Evolutionary conservation across 2,329 filamentous ascomycete species (phyloP), one percentile per base, ranked within the genome.

Genomic region (Fusarium sp.): DNA sequence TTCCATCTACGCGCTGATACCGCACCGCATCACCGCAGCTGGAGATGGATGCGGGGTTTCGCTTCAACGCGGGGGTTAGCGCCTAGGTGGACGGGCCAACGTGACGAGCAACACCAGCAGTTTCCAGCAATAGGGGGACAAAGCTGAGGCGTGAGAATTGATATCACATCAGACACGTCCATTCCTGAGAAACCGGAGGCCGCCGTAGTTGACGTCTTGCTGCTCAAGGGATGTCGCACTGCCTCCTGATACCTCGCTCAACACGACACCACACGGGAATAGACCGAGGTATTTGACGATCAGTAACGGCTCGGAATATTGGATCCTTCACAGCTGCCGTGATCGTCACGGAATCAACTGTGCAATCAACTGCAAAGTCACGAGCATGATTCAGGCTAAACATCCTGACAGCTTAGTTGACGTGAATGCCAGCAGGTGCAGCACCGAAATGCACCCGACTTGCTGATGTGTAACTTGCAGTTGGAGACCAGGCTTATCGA

Each of bases 61-160:
- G 37, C 71, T 76, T 71, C 67, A 77, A 78, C 77, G 77, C 77
- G 77, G 77, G 73, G 77, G 77, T 76, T 78, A 78, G 77, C 77
- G 76, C 61, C 69, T 59, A 77, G 63, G 50, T 29, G 57, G 45
- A 74, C 62, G 73, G 71, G 63, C 67, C 76, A 77, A 69, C 67
- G 74, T 77, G 76, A 78, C 71, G 67, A 72, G 34, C 56, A 66
- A 50, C 58, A 37, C 66, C 65, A 67, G 34, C 20, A 59, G 24
- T 11, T 37, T 31, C 11, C 27, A 66, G 56, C 56, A 47, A 62
- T 14, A 38, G 31, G 22, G 42, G 52, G 38, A 42, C 50, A 31
- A 31, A 50, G 62, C 57, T 37, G 42, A 50, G 45, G 47, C 54
- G 42, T 52, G 62, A 73, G 60, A 67, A 61, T 52, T 67, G 67